Evolutionary conservation across 169 alveolate genomes (phyloP), one percentile per base, ranked within the genome.

Genomic region (Sarcocystis neurona): DNA sequence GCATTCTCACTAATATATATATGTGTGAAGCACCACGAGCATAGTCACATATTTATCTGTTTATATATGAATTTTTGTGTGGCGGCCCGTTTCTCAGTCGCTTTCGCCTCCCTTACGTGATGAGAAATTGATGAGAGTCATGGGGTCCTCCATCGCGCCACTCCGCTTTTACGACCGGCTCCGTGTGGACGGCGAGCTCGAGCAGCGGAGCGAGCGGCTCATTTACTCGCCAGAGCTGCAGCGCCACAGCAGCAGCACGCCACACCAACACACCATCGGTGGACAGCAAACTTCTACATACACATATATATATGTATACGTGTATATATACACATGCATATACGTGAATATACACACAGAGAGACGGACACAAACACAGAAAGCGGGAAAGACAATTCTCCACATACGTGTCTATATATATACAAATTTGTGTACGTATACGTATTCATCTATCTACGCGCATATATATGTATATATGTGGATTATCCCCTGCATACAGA

Each of bases 71-170:
- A n/a, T 30, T 15, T 12, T 27, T 4, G 27, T n/a, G 1, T 4
- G 3, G 44, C 39, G 18, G 8, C 5, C 37, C 27, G 8, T 5
- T 63, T 2, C 2, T 2, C 4, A 63, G 12, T 30, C 12, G 34
- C 75, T 0, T n/a, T 15, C 75, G 32, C 27, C 8, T 30, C 44
- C 12, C 82, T 72, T 41, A 82, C 89, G 89, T 82, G 68, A 82
- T 18, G 27, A 82, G 89, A 47, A 82, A 44, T 37, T 44, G 37
- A 6, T 39, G 50, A 27, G 34, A 27, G 30, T 82, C 89, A 46
- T 82, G 41, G 1, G 79, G 89, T 27, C 89, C 89, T 27, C 89
- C 79, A 12, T 82, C 44, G 43, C 89, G 58, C 89, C 89, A 82
- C 47, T 82, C 89, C 30, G 89, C 89, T 46, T 82, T 82, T 6